A percentile compares a stretch with the other conserved stretches of the same genome.
These are phyloP conservation scores for Chondrostereum purpureum DNA, from an alignment of 1,284 basidiomycete genomes.

Conservation along the genomic window DNA sequence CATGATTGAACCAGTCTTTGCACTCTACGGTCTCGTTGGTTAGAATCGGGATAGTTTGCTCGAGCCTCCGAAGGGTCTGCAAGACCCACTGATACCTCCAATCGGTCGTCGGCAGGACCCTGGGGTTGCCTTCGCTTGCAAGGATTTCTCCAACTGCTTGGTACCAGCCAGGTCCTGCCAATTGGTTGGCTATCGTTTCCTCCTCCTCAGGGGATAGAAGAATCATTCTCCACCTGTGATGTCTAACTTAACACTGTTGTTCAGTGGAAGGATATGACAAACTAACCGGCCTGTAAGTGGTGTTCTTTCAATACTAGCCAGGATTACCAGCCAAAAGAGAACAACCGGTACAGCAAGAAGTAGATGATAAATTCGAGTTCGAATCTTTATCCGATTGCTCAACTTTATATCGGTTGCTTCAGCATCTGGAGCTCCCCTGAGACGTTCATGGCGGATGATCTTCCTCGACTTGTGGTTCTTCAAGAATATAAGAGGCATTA, in stretches of 20 bases:
- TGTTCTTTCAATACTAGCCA: constrained; percentile 75
- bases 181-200: constrained; percentile 70
- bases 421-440: constrained; percentile 39
- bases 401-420: constrained; percentile 43
- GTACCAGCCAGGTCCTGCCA: constrained; percentile 82
- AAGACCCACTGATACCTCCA: constrained; percentile 85
- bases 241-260: constrained; percentile 1
- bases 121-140: constrained; percentile 57
- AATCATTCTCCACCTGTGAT: constrained; percentile 72
- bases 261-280: constrained; percentile 5
- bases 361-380: constrained; percentile 46
- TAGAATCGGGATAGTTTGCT: constrained; percentile 61
- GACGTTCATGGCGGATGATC: constrained; percentile 45
- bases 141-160: constrained; percentile 75
- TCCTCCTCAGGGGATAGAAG: constrained; percentile 88
- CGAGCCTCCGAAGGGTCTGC: constrained; percentile 67
- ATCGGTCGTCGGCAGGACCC: constrained; percentile 61
- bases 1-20: constrained; percentile 49
- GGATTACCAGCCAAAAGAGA: constrained; percentile 68
- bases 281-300: constrained; percentile 78
- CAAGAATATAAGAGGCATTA: constrained; percentile 59
- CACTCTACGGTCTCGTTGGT: constrained; percentile 47
- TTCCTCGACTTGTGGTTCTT: constrained; percentile 46
- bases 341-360: constrained; percentile 63
- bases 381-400: constrained; percentile 39